Base-by-base conservation (phyloP, 257 asterid genomes). In the Asclepias syriaca region DNA sequence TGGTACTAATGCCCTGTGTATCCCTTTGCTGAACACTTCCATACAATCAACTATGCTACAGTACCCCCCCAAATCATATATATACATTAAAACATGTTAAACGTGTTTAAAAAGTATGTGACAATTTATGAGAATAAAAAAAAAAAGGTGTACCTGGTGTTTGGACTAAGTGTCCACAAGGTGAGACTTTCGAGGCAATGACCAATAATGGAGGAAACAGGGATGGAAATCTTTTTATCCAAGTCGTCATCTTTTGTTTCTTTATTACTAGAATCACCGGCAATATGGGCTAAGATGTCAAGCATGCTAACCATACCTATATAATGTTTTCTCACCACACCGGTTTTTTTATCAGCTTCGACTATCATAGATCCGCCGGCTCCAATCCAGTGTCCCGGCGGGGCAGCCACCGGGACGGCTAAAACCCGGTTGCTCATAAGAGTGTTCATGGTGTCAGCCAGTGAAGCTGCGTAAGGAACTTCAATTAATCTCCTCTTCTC, bases 311-410 rank as follows among this genome's bases (percentile, higher is more conserved):
- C 87, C 97, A 94, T 91, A 69, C 99, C 97, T 54, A 91, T 94
- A 12, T 94, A 91, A 54, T 94, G 99, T 76, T 94, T 94, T 79
- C 97, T 85, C n/a, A 85, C 90, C 1, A 85, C 89, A 73, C 98
- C 99, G 0, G 97, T 91, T 69, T 82, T 90, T 82, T 91, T 94
- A 78, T 94, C 99, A 70, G 90, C 57, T 81, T 91, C 97, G 79
- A 94, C 14, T 4, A 94, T 91, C 99, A 94, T 94, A 9, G 99
- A 89, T 4, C 99, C 99, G 0, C 99, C 99, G 21, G 99, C 97
- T 1, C 97, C 99, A 14, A 94, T 94, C 97, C 95, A 94, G n/a
- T 91, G 97, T 0, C 99, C 99, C 12, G 97, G 99, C 1, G 99
- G 99, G 16, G 99, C 97, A 19, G 97, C 98, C 83, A 91, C 97